phyloP scores from a whole-genome alignment of 192 early-diverging fungal species.

The Coemansia interrupta region DNA sequence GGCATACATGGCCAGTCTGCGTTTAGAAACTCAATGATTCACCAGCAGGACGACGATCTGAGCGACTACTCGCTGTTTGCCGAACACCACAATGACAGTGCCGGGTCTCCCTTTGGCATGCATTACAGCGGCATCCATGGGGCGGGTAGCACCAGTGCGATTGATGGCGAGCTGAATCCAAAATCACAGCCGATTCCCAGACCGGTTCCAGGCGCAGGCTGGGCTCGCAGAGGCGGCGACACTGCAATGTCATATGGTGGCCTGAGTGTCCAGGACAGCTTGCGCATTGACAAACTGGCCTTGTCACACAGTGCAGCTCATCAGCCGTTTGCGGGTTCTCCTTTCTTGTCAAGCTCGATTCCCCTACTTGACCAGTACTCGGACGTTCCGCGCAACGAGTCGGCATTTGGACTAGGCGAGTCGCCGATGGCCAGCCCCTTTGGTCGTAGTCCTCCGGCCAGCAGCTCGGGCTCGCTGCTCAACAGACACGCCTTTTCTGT shows the following conservation, averaged over 20 bases:
- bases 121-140: conserved; percentile 14
- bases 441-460: conserved; percentile 28
- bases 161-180: conserved; percentile 12
- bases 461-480: conserved; percentile 22
- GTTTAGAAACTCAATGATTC: not conserved
- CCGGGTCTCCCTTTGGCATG: conserved; percentile 27
- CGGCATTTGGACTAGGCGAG: conserved; percentile 20
- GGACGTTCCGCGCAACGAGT: conserved; percentile 19
- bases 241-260: conserved; percentile 17
- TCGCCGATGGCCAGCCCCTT: conserved; percentile 41
- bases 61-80: conserved; percentile 15
- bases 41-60: conserved; percentile 12
- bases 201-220: conserved; percentile 18
- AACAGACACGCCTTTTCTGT: conserved; percentile 45
- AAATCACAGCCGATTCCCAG: conserved; percentile 49
- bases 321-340: conserved; percentile 39
- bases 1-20: not conserved
- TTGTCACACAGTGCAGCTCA: conserved; percentile 38
- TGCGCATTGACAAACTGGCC: conserved; percentile 44
- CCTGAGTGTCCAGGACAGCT: conserved; percentile 45
- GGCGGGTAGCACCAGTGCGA: not conserved
- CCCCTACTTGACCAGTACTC: conserved; percentile 49
- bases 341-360: conserved; percentile 45
- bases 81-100: conserved; percentile 11
- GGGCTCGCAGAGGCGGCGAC: conserved; percentile 18